Percentiles rank a stretch among this genome's conserved stretches.
Evolutionary conservation across 805 yeast species (phyloP).

Genomic region (fission yeast (Schizosaccharomyces pombe)): DNA sequence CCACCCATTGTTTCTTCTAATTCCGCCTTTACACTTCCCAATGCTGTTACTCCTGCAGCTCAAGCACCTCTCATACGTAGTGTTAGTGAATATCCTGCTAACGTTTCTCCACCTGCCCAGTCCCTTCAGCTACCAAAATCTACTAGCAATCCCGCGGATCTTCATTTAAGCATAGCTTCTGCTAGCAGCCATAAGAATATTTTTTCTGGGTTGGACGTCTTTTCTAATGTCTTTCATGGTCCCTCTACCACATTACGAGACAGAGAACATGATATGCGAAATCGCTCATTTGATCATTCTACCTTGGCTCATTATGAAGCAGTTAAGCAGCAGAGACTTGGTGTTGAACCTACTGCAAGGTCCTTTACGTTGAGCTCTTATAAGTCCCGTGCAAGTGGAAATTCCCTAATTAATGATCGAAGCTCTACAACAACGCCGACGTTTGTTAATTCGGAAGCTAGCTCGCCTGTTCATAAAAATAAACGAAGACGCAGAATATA

Average conservation of each 20-base stretch:
- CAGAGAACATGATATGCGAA: neutral
- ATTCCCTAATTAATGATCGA: constrained; percentile 4
- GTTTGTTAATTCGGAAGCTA: constrained; percentile 25
- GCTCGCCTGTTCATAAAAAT: constrained; percentile 30
- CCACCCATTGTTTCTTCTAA: too few relatives aligned
- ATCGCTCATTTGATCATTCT: neutral
- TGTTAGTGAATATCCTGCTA: too few relatives aligned
- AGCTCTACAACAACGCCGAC: constrained; percentile 8
- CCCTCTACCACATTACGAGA: neutral
- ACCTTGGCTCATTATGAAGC: constrained; percentile 2
- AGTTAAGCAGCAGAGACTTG: neutral
- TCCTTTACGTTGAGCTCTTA: neutral
- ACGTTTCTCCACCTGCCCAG: too few relatives aligned
- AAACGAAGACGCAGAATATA: constrained; percentile 25
- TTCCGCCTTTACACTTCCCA: too few relatives aligned
- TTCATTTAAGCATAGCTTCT: too few relatives aligned
- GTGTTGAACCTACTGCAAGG: neutral
- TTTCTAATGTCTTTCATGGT: neutral
- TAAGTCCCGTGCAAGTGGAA: neutral
- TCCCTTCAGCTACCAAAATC: too few relatives aligned
- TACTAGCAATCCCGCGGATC: too few relatives aligned
- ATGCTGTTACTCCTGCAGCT: too few relatives aligned
- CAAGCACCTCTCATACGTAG: too few relatives aligned
- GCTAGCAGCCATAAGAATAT: too few relatives aligned
- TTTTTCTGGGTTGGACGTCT: too few relatives aligned